These are phyloP conservation scores for Lactifluus hygrophoroides DNA, from an alignment of 768 basidiomycete species.

Conservation along the genomic window DNA sequence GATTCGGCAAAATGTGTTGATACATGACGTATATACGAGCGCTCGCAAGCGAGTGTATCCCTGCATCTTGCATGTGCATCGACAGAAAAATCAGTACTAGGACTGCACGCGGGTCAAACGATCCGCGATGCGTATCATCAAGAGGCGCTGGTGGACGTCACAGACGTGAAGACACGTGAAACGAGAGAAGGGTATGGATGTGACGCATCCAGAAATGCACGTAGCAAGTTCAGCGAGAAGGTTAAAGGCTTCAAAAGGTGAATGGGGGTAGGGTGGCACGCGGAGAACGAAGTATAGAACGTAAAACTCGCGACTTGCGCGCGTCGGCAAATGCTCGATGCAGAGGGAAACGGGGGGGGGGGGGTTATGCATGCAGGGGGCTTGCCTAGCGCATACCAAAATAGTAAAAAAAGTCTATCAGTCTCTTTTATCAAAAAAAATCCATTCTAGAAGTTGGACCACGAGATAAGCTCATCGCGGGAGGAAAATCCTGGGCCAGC, in stretches of 20 bases:
- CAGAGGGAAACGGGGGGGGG: neutral
- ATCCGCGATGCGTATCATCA: constrained; percentile 8
- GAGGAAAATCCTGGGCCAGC: constrained; percentile 29
- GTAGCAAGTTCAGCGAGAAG: constrained; percentile 3
- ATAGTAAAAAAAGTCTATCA: neutral
- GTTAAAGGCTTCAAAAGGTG: neutral
- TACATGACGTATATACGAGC: neutral
- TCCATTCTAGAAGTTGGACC: constrained; percentile 53
- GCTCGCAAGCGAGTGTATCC: constrained; percentile 7
- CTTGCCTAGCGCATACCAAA: too few species aligned
- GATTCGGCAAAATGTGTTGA: neutral
- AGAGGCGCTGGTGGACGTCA: neutral
- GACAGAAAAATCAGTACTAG: neutral
- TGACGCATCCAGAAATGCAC: neutral
- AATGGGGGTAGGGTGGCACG: neutral
- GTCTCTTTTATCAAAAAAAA: neutral
- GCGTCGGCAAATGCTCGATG: neutral
- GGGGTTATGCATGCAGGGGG: neutral
- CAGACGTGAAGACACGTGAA: neutral
- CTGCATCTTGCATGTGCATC: neutral
- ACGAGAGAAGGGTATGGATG: constrained; percentile 5
- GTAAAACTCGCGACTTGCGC: constrained; percentile 2
- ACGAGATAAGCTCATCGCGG: constrained; percentile 51
- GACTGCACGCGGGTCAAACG: neutral
- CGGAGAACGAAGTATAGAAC: neutral